Evolutionary conservation across 192 early-diverging fungal species (phyloP).

Genomic region (Coemansia sp.): DNA sequence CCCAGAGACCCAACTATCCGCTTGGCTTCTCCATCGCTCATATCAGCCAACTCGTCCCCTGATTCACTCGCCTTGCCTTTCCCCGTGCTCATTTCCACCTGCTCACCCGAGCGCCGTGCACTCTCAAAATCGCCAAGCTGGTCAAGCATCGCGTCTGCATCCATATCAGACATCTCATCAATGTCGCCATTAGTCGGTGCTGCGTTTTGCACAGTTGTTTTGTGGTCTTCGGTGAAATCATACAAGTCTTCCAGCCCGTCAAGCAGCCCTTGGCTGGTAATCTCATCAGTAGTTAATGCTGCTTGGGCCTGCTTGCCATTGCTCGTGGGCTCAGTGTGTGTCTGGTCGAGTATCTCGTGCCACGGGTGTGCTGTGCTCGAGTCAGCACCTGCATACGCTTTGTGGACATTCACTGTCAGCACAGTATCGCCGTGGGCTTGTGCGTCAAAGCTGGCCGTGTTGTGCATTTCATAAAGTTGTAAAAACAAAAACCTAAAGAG

Average conservation of each 20-base stretch:
- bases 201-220: no score
- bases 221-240: constrained; percentile 13
- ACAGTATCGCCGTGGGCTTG: neutral
- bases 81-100: neutral
- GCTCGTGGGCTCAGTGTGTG: neutral
- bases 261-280: constrained; percentile 33
- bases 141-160: constrained; percentile 15
- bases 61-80: neutral
- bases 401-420: neutral
- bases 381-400: neutral
- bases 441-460: neutral
- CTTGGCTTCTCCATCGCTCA: constrained; percentile 30
- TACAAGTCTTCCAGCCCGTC: constrained; percentile 48
- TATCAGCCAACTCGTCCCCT: constrained; percentile 16
- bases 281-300: neutral
- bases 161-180: constrained; percentile 17
- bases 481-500: neutral
- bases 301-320: no score
- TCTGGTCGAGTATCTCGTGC: constrained; percentile 9
- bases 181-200: neutral
- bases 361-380: neutral
- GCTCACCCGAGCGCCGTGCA: neutral
- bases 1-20: constrained; percentile 24
- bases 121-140: constrained; percentile 18
- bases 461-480: neutral